Conservation (phyloP, 2,329 filamentous ascomycete species). For the Phyllosticta capitalensis region DNA sequence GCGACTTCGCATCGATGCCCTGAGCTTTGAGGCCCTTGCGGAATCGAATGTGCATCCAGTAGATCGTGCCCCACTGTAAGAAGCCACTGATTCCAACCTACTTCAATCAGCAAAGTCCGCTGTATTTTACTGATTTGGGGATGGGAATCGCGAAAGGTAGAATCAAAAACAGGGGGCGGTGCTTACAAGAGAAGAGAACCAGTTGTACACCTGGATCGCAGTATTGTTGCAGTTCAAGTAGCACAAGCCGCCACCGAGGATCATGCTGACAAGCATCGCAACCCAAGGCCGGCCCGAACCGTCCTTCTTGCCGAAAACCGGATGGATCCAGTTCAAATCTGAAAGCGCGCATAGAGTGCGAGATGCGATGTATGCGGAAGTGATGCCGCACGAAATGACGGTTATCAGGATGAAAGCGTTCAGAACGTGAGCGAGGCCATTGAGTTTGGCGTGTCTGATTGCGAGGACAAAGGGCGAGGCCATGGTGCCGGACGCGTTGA, state of each 20-base stretch:
- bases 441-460: slow-evolving; percentile 35
- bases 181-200: slow-evolving; percentile 44
- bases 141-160: slow-evolving; percentile 7
- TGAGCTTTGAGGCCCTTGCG: slow-evolving; percentile 20
- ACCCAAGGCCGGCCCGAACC: slow-evolving; percentile 14
- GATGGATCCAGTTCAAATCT: slow-evolving; percentile 10
- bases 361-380: slow-evolving; percentile 16
- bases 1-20: slow-evolving; percentile 12
- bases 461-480: slow-evolving; percentile 50
- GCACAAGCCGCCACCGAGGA: slow-evolving; percentile 28
- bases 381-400: slow-evolving; percentile 18
- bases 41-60: slow-evolving; percentile 24
- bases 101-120: slow-evolving; percentile 12
- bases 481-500: slow-evolving; percentile 36
- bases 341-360: slow-evolving; percentile 8
- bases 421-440: slow-evolving; percentile 28
- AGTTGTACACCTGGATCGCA: slow-evolving; percentile 35
- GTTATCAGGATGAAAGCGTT: slow-evolving; percentile 16
- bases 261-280: slow-evolving; percentile 20
- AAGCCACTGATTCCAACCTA: slow-evolving; percentile 23
- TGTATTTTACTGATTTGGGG: slow-evolving; percentile 1
- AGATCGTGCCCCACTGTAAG: slow-evolving; percentile 25
- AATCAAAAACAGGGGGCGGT: slow-evolving; percentile 29
- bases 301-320: slow-evolving; percentile 8
- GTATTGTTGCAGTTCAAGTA: slow-evolving; percentile 34